These are phyloP conservation scores for Termitomyces sp. DNA, from an alignment of 768 basidiomycete species.

Conservation along the genomic window DNA sequence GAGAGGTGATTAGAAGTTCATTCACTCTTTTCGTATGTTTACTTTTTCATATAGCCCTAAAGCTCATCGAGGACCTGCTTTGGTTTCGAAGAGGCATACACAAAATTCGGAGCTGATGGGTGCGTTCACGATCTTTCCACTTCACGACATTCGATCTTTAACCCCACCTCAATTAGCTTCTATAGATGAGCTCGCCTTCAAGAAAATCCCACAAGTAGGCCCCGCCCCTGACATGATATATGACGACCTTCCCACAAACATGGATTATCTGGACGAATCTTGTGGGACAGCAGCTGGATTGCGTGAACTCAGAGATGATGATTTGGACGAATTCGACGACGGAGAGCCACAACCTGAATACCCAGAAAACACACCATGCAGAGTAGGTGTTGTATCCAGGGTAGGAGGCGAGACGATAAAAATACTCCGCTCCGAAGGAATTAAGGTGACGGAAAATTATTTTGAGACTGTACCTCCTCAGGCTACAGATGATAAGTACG, in stretches of 20 bases:
- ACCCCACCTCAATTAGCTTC: slow-evolving; percentile 38
- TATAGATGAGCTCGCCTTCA: slow-evolving; percentile 82
- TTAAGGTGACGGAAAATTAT: slow-evolving; percentile 71
- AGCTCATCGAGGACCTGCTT: slow-evolving; percentile 22
- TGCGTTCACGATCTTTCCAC: slow-evolving; percentile 13
- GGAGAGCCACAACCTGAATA: slow-evolving; percentile 22
- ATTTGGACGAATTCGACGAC: slow-evolving; percentile 59
- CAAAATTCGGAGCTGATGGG: slow-evolving; percentile 28
- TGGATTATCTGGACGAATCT: slow-evolving; percentile 81
- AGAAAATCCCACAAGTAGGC: slow-evolving; percentile 66
- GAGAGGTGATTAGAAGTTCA: slow-evolving; percentile 16
- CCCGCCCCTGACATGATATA: slow-evolving; percentile 81
- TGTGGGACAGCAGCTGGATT: slow-evolving; percentile 76
- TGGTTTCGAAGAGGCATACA: slow-evolving; percentile 22
- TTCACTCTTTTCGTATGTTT: not conserved
- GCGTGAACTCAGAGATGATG: slow-evolving; percentile 66
- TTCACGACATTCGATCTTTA: not conserved
- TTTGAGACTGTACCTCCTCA: slow-evolving; percentile 64
- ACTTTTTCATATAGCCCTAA: slow-evolving; percentile 16
- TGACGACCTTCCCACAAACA: slow-evolving; percentile 88
- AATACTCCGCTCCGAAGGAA: slow-evolving; percentile 56
- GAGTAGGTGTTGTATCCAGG: slow-evolving; percentile 46
- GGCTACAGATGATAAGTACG: slow-evolving; percentile 40
- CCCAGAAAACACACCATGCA: slow-evolving; percentile 18
- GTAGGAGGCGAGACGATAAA: slow-evolving; percentile 84